These are phyloP conservation scores for Cladorrhinum sp. DNA, from an alignment of 2,329 filamentous ascomycete species.

Conservation along the genomic window DNA sequence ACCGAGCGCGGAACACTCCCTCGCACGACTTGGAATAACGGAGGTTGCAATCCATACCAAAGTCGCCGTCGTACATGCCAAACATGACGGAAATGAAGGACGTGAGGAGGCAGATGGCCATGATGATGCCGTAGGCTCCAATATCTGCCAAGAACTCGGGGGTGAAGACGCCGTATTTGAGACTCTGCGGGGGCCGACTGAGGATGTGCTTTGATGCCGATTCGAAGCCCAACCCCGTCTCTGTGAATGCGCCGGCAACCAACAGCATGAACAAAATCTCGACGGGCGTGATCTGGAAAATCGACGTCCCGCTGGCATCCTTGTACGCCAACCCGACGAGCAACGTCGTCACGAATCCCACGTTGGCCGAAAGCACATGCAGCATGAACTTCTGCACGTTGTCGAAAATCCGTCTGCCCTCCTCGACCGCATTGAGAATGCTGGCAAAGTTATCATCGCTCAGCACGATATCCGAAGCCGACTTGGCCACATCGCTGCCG, in stretches of 20 bases:
- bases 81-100: slow-evolving; percentile 59
- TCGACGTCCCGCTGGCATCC: slow-evolving; percentile 58
- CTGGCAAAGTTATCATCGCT: slow-evolving; percentile 60
- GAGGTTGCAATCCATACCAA: slow-evolving; percentile 58
- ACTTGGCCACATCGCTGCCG: slow-evolving; percentile 61
- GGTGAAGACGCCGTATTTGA: slow-evolving; percentile 58
- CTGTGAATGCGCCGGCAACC: slow-evolving; percentile 66
- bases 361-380: slow-evolving; percentile 63
- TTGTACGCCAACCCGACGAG: slow-evolving; percentile 69
- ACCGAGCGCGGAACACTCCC: slow-evolving; percentile 60
- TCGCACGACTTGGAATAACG: slow-evolving; percentile 49
- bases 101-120: slow-evolving; percentile 56
- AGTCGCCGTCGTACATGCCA: slow-evolving; percentile 50
- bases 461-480: slow-evolving; percentile 60
- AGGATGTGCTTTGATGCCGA: slow-evolving; percentile 65
- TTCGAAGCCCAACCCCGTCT: slow-evolving; percentile 71
- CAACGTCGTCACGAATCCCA: slow-evolving; percentile 63
- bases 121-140: slow-evolving; percentile 61
- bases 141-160: slow-evolving; percentile 62
- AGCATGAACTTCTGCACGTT: slow-evolving; percentile 64
- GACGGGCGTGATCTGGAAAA: slow-evolving; percentile 67
- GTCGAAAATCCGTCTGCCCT: slow-evolving; percentile 62
- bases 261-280: slow-evolving; percentile 75
- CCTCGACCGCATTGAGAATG: slow-evolving; percentile 59
- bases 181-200: slow-evolving; percentile 60